Evolutionary conservation across 768 basidiomycete genomes (phyloP), one percentile per base, ranked within the genome.

Genomic region (Lentinula lateritia): DNA sequence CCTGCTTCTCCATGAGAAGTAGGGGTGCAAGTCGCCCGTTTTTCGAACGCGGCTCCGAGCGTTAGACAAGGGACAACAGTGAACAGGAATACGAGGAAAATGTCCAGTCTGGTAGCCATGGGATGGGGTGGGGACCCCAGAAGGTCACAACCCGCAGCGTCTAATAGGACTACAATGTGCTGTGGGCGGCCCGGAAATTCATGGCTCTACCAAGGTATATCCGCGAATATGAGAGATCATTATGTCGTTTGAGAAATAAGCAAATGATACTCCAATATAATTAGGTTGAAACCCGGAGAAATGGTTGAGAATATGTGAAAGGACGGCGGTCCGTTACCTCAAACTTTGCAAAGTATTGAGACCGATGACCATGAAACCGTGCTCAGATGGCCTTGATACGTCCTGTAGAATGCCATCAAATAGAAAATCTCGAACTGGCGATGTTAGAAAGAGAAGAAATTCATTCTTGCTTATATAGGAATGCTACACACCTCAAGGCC

Each of bases 1-100:
- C 66, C 67, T 8, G 70, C 63, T 50, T 66, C 61, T 2, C 64
- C 65, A 1, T 69, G 70, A 12, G 69, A 71, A 2, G 65, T 59
- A 0, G 69, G 69, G 0, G 71, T 72, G 35, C 73, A 74, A 0
- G 69, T 68, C 5, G 72, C 70, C 18, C 73, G 70, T 35, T 67
- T 71, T 10, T 35, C 46, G 3, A 48, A 36, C 20, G 34, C 32
- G 20, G 62, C 43, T 9, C 41, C 50, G 28, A 52, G 43, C 16
- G 50, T 12, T 9, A 45, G 50, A 9, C 18, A 34, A 10, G 46
- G 48, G 46, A 60, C 15, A 38, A 28, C n/a, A 38, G 32, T 6
- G n/a, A 1, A 38, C 7, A 60, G 32, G 7, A 52, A 42, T 23
- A 39, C 2, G n/a, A 60, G 48, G 8, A 45, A 5, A 39, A 39